Evolutionary conservation across 768 basidiomycete species (phyloP), one percentile per base, ranked within the genome.

Genomic region (Mycena vulgaris): DNA sequence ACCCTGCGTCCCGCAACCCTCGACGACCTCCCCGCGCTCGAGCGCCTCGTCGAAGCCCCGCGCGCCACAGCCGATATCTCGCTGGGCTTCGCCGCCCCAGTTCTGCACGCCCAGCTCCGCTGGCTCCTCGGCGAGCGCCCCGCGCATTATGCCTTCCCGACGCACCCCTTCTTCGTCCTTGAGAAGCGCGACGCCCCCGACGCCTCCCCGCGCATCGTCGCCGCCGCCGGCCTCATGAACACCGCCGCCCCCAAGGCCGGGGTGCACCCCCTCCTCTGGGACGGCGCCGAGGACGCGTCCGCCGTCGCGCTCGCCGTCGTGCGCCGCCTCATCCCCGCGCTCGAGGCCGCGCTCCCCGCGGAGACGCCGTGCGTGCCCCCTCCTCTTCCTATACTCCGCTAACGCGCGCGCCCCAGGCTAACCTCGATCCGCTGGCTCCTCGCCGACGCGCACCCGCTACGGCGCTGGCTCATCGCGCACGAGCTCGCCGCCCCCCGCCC

Each of bases 401-500:
- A 6, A 52, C 30, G 7, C 25, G 23, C 19, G 5, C 47, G n/a
- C 19, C 19, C 19, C 51, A 52, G 51, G 21, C 51, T 31, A 2
- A 31, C 27, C 4, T 31, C 30, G 6, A 52, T 52, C 19, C 51
- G 30, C 13, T 52, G 51, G 28, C 17, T 53, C 52, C 19, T 66
- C 33, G 6, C 28, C n/a, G 66, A 67, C 37, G 58, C 66, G 39
- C 66, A 67, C 53, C 66, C 66, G 3, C 56, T 67, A 16, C 37
- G 30, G 16, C 57, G 51, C 40, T 67, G 66, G 66, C 66, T 67
- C 66, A 19, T 59, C 30, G 51, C 62, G 16, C 49, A 52, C n/a
- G 49, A 63, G 51, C 62, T 63, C 23, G 62, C 62, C 27, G 39
- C 49, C 37, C n/a, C 66, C 66, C 9, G 23, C 37, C 35, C 58